phyloP scores from a whole-genome alignment of 441 rosid species.

The Jatropha podagrica region DNA sequence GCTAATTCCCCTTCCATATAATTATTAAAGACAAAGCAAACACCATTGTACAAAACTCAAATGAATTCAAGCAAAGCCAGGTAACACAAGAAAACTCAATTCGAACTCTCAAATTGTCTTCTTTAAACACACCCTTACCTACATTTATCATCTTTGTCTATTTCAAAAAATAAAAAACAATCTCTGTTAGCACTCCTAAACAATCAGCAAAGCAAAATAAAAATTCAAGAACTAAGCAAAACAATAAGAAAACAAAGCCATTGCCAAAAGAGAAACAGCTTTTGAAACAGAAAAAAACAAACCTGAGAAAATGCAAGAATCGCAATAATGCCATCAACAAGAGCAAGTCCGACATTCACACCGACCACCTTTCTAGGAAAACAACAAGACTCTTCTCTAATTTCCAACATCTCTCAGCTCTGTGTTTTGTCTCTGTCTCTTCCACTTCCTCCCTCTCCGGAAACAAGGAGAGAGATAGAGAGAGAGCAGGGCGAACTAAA shows the following conservation, averaged over 20 bases:
- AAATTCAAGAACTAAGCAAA: slow-evolving; percentile 6
- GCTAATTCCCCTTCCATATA: slow-evolving; percentile 12
- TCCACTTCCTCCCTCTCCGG: neutral
- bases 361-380: slow-evolving; percentile 37
- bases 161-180: too few relatives aligned
- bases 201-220: neutral
- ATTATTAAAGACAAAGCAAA: neutral
- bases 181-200: neutral
- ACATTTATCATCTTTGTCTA: neutral
- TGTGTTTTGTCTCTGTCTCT: slow-evolving; percentile 1
- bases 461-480: slow-evolving; percentile 7
- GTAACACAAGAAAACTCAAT: neutral
- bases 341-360: slow-evolving; percentile 49
- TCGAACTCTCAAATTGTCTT: neutral
- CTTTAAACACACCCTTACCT: neutral
- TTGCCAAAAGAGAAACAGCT: neutral
- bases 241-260: neutral
- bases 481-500: slow-evolving; percentile 4
- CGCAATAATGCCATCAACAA: slow-evolving; percentile 48
- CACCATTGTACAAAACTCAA: neutral
- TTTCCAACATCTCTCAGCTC: slow-evolving; percentile 31
- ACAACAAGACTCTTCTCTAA: slow-evolving; percentile 36
- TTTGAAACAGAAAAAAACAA: slow-evolving; percentile 7
- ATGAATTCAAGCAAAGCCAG: neutral
- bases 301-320: slow-evolving; percentile 57